Conservation (phyloP, 805 yeast genomes). For the Debaryomyces prosopidis region DNA sequence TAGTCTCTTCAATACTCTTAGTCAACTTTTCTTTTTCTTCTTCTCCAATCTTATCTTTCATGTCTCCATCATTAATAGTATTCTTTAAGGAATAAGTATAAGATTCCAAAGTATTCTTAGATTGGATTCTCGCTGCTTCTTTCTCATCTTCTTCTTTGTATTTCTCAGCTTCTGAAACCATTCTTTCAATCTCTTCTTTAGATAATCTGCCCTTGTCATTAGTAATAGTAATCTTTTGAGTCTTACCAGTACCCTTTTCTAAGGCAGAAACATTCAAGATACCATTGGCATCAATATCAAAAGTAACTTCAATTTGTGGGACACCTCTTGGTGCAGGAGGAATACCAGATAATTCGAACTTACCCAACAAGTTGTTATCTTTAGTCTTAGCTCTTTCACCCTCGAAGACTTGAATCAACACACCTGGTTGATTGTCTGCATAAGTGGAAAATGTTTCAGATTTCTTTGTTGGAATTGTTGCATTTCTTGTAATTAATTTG, state of each 20-base stretch:
- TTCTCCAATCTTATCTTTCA: conserved; percentile 44
- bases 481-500: conserved; percentile 89
- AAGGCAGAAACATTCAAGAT: conserved; percentile 82
- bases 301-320: conserved; percentile 89
- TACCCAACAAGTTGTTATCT: conserved; percentile 88
- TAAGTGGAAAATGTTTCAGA: conserved; percentile 95
- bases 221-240: conserved; percentile 86
- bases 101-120: conserved; percentile 85
- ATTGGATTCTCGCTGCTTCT: conserved; percentile 80
- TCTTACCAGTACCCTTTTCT: conserved; percentile 93
- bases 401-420: conserved; percentile 88
- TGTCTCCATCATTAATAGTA: conserved; percentile 52
- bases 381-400: conserved; percentile 96
- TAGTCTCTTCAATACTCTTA: conserved; percentile 43
- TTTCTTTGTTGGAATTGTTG: conserved; percentile 93
- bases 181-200: conserved; percentile 92
- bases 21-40: conserved; percentile 54
- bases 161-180: conserved; percentile 97
- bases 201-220: conserved; percentile 94
- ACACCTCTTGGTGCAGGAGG: conserved; percentile 93
- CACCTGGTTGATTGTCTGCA: conserved; percentile 95
- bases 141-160: conserved; percentile 88
- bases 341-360: conserved; percentile 81
- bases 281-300: conserved; percentile 84
- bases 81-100: conserved; percentile 82